phyloP scores from a whole-genome alignment of 768 basidiomycete genomes.

The Clitopilus passeckerianus region DNA sequence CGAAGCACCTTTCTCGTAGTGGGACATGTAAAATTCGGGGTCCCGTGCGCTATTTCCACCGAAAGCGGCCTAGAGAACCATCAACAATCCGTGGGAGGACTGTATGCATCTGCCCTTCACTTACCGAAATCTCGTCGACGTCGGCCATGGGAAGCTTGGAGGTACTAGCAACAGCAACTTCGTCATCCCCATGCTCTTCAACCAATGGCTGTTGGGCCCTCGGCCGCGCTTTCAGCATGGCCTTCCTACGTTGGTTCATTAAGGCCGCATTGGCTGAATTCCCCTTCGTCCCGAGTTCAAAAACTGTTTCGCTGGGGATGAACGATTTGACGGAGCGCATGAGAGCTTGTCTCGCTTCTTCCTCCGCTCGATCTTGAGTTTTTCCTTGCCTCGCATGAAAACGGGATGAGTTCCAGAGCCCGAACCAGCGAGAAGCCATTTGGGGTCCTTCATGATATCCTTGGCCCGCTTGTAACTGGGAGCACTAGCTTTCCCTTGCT shows the following conservation, averaged over 20 bases:
- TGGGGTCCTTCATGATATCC: constrained; percentile 68
- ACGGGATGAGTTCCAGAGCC: constrained; percentile 73
- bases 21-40: constrained; percentile 86
- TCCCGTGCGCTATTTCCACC: constrained; percentile 57
- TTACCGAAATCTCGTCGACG: constrained; percentile 72
- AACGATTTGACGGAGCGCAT: constrained; percentile 78
- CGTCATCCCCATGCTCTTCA: constrained; percentile 25
- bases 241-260: constrained; percentile 87
- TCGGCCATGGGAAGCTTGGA: constrained; percentile 59
- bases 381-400: constrained; percentile 35
- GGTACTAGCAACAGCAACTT: constrained; percentile 22
- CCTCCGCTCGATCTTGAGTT: constrained; percentile 32
- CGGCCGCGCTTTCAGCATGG: constrained; percentile 57
- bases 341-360: constrained; percentile 58
- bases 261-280: constrained; percentile 57
- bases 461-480: constrained; percentile 89
- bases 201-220: constrained; percentile 38
- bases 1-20: constrained; percentile 81
- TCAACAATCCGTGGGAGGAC: background rate
- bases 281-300: constrained; percentile 81
- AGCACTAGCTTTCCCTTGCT: constrained; percentile 82
- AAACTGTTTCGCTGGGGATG: constrained; percentile 82
- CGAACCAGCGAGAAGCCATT: constrained; percentile 66
- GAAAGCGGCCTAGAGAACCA: background rate
- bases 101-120: constrained; percentile 8